A percentile compares a stretch with the other conserved stretches of the same genome.
phyloP scores from a whole-genome alignment of 2,329 filamentous ascomycete genomes.

The Cordyceps javanica region DNA sequence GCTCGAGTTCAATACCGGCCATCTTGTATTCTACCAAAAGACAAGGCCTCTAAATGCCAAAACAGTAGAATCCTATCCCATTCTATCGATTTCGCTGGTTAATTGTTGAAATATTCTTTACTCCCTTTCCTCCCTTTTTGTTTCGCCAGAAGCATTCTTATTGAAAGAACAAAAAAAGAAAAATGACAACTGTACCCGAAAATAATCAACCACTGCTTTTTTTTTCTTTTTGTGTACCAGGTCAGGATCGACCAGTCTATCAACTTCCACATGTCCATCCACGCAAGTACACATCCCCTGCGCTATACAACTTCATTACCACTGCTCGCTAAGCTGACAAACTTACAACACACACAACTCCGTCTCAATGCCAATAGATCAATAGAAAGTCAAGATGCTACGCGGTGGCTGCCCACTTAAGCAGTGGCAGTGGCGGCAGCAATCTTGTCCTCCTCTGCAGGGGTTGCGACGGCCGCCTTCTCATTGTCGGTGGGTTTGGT shows the following conservation, averaged over 20 bases:
- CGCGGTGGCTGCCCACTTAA: neutral
- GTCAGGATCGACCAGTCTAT: neutral
- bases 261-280: neutral
- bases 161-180: neutral
- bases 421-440: constrained; percentile 23
- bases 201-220: constrained; percentile 5
- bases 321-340: constrained; percentile 11
- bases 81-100: neutral
- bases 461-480: constrained; percentile 24
- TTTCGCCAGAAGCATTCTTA: neutral
- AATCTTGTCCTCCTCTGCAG: constrained; percentile 29
- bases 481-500: constrained; percentile 24
- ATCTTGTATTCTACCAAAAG: neutral
- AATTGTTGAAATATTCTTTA: neutral
- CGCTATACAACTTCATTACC: constrained; percentile 2
- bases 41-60: neutral
- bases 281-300: neutral
- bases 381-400: neutral
- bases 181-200: neutral
- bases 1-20: neutral
- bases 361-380: constrained; percentile 5
- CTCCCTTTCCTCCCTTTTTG: neutral
- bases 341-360: constrained; percentile 12
- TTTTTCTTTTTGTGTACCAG: constrained; percentile 13
- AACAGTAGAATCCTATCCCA: constrained; percentile 2